Base-by-base conservation (phyloP, 2,329 filamentous ascomycete species). In the Metarhizium robertsii region DNA sequence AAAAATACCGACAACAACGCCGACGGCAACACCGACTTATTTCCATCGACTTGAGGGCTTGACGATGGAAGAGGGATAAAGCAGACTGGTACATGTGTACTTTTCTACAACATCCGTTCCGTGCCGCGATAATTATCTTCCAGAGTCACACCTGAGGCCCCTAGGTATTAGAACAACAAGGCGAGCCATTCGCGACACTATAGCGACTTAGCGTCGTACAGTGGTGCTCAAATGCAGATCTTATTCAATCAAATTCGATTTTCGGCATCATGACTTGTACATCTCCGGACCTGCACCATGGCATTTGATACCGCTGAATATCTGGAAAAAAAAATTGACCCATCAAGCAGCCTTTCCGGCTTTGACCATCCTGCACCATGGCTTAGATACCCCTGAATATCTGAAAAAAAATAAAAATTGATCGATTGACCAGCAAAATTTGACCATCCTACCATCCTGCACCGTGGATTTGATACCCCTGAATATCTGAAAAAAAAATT, bases 401-500 rank as follows among this genome's bases (percentile, higher is more conserved):
- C 1, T 69, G 1, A 25, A 25, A 25, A 25, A n/a, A n/a, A n/a
- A n/a, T n/a, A 25, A 25, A 25, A 25, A 25, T 25, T 25, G 25
- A 25, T 25, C 25, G 1, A 25, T n/a, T 25, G 25, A 25, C 25
- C 25, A 1, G 25, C 25, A 25, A 25, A 25, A 4, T n/a, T n/a
- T n/a, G n/a, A n/a, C n/a, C n/a, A n/a, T n/a, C n/a, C n/a, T n/a
- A 70, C 0, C 79, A 72, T 54, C 77, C 77, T 3, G 65, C 80
- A 0, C 76, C 77, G 1, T 73, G 65, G 67, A 67, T 48, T 61
- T 71, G 1, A 66, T 76, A 13, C 71, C 71, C 1, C 55, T 71
- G 14, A 79, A 79, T 53, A 64, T 75, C 1, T 69, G 1, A 25
- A 25, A 25, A 25, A 25, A 25, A 25, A 25, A 25, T 25, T 25